Evolutionary conservation across 2,329 filamentous ascomycete species (phyloP), one percentile per base, ranked within the genome.

Genomic region (Beauveria varroae): DNA sequence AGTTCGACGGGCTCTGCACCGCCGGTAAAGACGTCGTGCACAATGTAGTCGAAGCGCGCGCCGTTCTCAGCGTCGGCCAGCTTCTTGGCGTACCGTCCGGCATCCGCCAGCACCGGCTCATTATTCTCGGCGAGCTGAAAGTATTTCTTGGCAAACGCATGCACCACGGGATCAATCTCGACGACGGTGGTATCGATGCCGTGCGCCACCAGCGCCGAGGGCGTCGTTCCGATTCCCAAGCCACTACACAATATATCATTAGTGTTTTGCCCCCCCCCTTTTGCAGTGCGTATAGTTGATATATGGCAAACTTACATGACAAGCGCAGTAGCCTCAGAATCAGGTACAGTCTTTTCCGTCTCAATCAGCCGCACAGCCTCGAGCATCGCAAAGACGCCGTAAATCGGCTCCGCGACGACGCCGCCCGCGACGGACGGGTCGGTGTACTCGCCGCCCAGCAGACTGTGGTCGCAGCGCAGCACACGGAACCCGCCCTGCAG

Each of bases 1-100:
- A 99, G 84, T 8, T 87, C 80, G 3, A 93, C 85, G 0, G 95
- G 95, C 73, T 98, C 95, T 0, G 92, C 93, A 57, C 95, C 95
- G 26, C 95, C 95, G 0, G 95, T 99, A 73, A 99, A 99, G 26
- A 99, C 95, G 67, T 99, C 95, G 73, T 99, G 95, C 59, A 99
- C 82, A 69, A 99, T 95, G 77, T 96, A 98, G 76, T 97, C 88
- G 72, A 89, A 99, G 24, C 52, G 57, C 30, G 79, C 79, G 20
- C 52, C 51, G 34, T 79, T 79, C 52, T 78, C 72, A 8, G 74
- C 72, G 61, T 74, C 69, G 60, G 77, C 77, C 53, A 81, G 70
- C 57, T 75, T 69, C 51, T 78, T 73, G 20, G 85, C 82, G 72
- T 86, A 96, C n/a, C 77, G 75, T 3, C 92, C 85, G 0, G 95